Conservation (phyloP, 352 stramenopile genomes). For the Phytophthora ohioensis region DNA sequence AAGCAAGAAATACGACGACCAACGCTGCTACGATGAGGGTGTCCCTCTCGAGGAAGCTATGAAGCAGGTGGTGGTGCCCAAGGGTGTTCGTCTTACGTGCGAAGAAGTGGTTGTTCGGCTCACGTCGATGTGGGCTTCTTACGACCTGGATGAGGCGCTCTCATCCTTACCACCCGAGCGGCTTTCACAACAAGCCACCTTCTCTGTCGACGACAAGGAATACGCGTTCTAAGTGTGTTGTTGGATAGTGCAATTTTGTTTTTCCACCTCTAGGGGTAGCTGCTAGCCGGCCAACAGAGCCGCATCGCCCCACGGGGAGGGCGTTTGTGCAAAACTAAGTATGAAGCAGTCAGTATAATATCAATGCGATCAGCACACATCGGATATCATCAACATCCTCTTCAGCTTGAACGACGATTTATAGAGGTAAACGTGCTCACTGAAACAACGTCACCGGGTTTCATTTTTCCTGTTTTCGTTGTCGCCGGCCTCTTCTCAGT, state of each 20-base stretch:
- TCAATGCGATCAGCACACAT: slow-evolving; percentile 30
- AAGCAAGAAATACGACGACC: slow-evolving; percentile 59
- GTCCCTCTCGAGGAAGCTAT: slow-evolving; percentile 78
- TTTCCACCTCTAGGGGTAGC: slow-evolving; percentile 29
- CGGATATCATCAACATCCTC: slow-evolving; percentile 10
- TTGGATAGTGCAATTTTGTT: slow-evolving; percentile 42
- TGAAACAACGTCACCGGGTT: slow-evolving; percentile 11
- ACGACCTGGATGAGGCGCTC: slow-evolving; percentile 67
- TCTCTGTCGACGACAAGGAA: slow-evolving; percentile 50
- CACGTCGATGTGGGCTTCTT: slow-evolving; percentile 84
- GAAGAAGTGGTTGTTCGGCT: slow-evolving; percentile 82
- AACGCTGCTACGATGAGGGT: slow-evolving; percentile 72
- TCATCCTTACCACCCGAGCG: slow-evolving; percentile 57
- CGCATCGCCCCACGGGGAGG: slow-evolving; percentile 31
- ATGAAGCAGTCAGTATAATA: slow-evolving; percentile 51
- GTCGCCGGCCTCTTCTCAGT: slow-evolving; percentile 4
- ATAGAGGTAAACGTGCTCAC: too few relatives aligned
- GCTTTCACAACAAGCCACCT: slow-evolving; percentile 57
- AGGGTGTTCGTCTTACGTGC: slow-evolving; percentile 61
- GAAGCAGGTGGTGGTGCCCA: slow-evolving; percentile 79
- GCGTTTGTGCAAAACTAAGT: slow-evolving; percentile 47
- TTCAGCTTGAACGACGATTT: neutral
- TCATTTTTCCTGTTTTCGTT: slow-evolving; percentile 14
- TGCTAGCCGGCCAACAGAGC: slow-evolving; percentile 35
- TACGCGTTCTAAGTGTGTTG: slow-evolving; percentile 45